A percentile compares a stretch with the other conserved stretches of the same genome.
Conservation (phyloP, 2,329 filamentous ascomycete species). For the Talaromyces funiculosus region DNA sequence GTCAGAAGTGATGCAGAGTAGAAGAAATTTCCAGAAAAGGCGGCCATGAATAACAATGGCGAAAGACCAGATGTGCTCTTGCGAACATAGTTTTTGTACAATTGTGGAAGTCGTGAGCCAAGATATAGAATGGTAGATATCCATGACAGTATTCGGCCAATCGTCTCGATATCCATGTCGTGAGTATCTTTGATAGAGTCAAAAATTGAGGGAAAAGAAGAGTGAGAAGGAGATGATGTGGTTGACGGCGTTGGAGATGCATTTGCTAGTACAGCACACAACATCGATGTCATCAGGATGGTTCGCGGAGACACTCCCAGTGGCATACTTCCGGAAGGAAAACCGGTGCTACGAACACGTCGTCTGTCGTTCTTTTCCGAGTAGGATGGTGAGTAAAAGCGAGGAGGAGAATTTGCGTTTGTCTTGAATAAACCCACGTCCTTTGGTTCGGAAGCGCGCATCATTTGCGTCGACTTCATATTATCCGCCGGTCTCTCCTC, state of each 20-base stretch:
- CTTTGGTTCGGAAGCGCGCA: slow-evolving; percentile 23
- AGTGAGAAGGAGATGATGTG: slow-evolving; percentile 10
- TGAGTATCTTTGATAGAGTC: slow-evolving; percentile 17
- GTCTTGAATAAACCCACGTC: slow-evolving; percentile 24
- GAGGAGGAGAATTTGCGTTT: slow-evolving; percentile 16
- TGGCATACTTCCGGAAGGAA: slow-evolving; percentile 20
- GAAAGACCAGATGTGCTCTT: slow-evolving; percentile 60
- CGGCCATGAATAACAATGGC: slow-evolving; percentile 58
- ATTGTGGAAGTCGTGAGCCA: slow-evolving; percentile 56
- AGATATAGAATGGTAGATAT: slow-evolving; percentile 54
- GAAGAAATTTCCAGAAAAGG: slow-evolving; percentile 63
- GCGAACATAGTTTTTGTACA: slow-evolving; percentile 60
- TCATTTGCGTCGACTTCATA: slow-evolving; percentile 1
- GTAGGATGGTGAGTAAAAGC: slow-evolving; percentile 25
- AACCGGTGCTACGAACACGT: slow-evolving; percentile 23
- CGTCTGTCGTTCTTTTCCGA: slow-evolving; percentile 34
- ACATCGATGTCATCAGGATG: slow-evolving; percentile 39
- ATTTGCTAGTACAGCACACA: slow-evolving; percentile 41
- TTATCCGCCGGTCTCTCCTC: slow-evolving; percentile 14
- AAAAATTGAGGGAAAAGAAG: slow-evolving; percentile 11
- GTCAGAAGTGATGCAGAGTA: slow-evolving; percentile 58
- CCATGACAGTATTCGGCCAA: slow-evolving; percentile 52
- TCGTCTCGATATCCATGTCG: slow-evolving; percentile 35
- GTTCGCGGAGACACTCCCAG: slow-evolving; percentile 37
- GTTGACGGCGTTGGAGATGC: slow-evolving; percentile 31